Evolutionary conservation across 805 yeast species (phyloP).

Genomic region (Saccharomycopsis vini): DNA sequence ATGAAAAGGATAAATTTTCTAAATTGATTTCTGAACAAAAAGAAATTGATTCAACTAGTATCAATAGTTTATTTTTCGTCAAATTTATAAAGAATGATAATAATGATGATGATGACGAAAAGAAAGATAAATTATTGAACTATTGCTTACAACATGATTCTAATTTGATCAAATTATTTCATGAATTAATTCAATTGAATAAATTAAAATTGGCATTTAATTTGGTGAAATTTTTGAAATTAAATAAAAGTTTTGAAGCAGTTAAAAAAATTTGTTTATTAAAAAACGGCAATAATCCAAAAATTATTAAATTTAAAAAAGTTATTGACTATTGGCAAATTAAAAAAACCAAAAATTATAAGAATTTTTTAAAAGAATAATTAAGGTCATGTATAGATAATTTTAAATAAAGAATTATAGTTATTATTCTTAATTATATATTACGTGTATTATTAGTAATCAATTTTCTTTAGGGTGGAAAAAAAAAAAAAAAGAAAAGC

Average conservation of each 20-base stretch:
- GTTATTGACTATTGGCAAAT: constrained; percentile 11
- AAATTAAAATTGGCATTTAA: constrained; percentile 13
- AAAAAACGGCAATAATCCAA: neutral
- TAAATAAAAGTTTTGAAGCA: constrained; percentile 11
- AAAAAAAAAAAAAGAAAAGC: too few species aligned
- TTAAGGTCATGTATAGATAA: too few species aligned
- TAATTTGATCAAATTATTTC: constrained; percentile 10
- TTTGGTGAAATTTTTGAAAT: constrained; percentile 8
- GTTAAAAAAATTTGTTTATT: constrained; percentile 8
- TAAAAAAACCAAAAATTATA: constrained; percentile 3
- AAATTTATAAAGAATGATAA: neutral
- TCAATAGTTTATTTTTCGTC: neutral
- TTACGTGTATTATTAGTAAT: too few species aligned
- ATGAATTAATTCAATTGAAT: constrained; percentile 2
- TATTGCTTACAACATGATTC: constrained; percentile 8
- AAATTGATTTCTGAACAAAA: neutral
- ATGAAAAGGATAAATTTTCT: constrained; percentile 4
- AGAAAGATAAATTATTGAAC: neutral
- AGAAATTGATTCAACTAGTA: constrained; percentile 1
- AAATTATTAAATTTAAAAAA: neutral
- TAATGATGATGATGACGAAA: constrained; percentile 2
- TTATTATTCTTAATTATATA: too few species aligned
- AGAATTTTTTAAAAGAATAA: neutral
- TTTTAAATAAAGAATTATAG: too few species aligned
- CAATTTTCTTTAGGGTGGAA: too few species aligned